These are phyloP conservation scores for Chaetoscypha palmicola DNA, from an alignment of 2,329 filamentous ascomycete genomes.

Conservation along the genomic window DNA sequence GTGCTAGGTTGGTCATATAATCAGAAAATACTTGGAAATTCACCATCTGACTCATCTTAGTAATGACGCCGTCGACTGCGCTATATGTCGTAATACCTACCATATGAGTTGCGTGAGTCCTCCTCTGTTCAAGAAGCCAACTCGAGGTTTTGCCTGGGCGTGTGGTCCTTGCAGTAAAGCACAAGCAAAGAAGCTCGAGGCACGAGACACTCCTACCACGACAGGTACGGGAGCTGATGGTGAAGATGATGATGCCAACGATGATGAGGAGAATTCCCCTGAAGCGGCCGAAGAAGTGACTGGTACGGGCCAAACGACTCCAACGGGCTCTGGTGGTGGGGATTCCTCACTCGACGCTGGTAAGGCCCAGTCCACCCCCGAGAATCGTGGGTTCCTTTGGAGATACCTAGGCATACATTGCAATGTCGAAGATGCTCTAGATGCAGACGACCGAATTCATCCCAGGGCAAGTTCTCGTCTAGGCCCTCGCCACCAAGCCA, in stretches of 20 bases:
- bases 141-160: constrained; percentile 95
- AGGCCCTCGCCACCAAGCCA: constrained; percentile 85
- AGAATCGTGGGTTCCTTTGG: constrained; percentile 93
- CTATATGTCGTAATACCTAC: constrained; percentile 89
- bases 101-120: constrained; percentile 98
- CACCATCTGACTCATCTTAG: constrained; percentile 38
- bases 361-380: constrained; percentile 82
- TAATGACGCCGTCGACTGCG: constrained; percentile 93
- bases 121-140: constrained; percentile 88
- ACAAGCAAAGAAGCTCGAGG: constrained; percentile 89
- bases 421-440: constrained; percentile 87
- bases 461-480: constrained; percentile 89
- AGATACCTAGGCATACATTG: constrained; percentile 94
- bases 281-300: constrained; percentile 41
- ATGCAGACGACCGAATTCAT: constrained; percentile 97
- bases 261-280: constrained; percentile 67
- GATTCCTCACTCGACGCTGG: constrained; percentile 48
- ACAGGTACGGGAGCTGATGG: constrained; percentile 57
- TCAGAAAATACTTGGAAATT: background rate
- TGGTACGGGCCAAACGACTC: constrained; percentile 57
- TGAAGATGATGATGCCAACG: constrained; percentile 56
- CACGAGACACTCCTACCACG: constrained; percentile 73
- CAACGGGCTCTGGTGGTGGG: constrained; percentile 49
- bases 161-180: constrained; percentile 92
- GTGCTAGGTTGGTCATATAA: constrained; percentile 64